Base-by-base conservation (phyloP, 2,329 filamentous ascomycete species). In the Sclerotinia trifoliorum region DNA sequence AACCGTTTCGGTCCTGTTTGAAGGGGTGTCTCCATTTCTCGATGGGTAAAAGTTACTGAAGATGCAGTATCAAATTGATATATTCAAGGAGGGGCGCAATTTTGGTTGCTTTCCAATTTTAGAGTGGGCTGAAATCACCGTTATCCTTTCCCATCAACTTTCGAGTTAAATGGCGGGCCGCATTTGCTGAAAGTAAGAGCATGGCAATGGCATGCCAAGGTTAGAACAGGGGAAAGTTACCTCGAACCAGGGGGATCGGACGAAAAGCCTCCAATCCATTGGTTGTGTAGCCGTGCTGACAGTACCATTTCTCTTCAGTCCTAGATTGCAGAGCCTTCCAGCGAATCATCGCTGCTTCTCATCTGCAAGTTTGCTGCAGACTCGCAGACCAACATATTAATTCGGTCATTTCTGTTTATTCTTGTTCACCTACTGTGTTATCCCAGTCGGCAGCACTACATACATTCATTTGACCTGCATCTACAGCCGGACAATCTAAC, bases 71-170 rank as follows among this genome's bases (percentile, higher is more conserved):
- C 29, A 35, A 55, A n/a, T 48, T 32, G 48, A 62, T 60, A 61
- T 70, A 67, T 69, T 70, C 67, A 66, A 69, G 39, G 68, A 52
- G 68, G 62, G 68, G 69, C 69, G 68, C 68, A 70, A 70, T 68
- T 44, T 44, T 57, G 32, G 49, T 29, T 70, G 60, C 60, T 65
- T 64, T 64, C 70, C 68, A 71, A 70, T 68, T 68, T 70, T 71
- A 71, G 70, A 71, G 52, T 66, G 69, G 65, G 57, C 66, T 69
- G 65, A 65, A 68, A 68, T 52, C 17, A 65, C 51, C 66, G 51
- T 68, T 68, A 35, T 49, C 66, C 66, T 55, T 48, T 64, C 39
- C 51, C 66, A 67, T 64, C 58, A 56, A 54, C 32, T 54, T 17
- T 42, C 55, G 13, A 62, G 29, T 62, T 62, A 51, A 67, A 61